Evolutionary conservation across 345 rosid species (phyloP), one percentile per base, ranked within the genome.

Genomic region (Gossypium thurberi): DNA sequence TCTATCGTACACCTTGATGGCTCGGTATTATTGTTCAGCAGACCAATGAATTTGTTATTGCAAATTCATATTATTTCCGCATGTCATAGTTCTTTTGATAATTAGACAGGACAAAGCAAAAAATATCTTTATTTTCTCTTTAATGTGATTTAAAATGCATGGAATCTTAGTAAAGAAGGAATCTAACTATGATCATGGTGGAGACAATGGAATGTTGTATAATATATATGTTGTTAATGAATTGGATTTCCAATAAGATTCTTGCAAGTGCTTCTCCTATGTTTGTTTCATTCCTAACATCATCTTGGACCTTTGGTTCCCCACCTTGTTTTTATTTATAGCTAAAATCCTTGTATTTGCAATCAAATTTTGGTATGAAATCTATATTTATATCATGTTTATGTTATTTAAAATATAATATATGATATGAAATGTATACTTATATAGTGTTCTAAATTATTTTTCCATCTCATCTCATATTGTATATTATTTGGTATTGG

Each of bases 211-310:
- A 66, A 47, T 48, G 10, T 46, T 47, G 12, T 1, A 47, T 47
- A 47, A 20, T 55, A 55, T 47, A 47, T 47, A 48, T 46, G 10
- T 17, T 17, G 7, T 46, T 70, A 82, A 75, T 70, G 70, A 76
- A 52, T 74, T 15, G 77, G 84, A 80, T 63, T 77, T 78, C 82
- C 84, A 79, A 58, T 43, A 44, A 56, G 60, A 72, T 28, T 60
- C 58, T 72, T 78, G 15, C 26, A 10, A 57, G 61, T 57, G 61
- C 61, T 57, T 57, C 33, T 23, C 33, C 33, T 23, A 57, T 25
- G 59, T 61, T 10, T 40, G 77, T 64, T 75, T 74, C 78, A 56
- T 81, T 63, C 25, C 3, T 13, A 47, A 40, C 75, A 56, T 6
- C 74, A 58, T 55, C 48, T 15, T 59, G 62, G 20, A 47, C 51